Percentiles rank a stretch among this genome's conserved stretches.
Evolutionary conservation across 2,329 filamentous ascomycete species (phyloP).

Genomic region (Ophiostoma piceae): DNA sequence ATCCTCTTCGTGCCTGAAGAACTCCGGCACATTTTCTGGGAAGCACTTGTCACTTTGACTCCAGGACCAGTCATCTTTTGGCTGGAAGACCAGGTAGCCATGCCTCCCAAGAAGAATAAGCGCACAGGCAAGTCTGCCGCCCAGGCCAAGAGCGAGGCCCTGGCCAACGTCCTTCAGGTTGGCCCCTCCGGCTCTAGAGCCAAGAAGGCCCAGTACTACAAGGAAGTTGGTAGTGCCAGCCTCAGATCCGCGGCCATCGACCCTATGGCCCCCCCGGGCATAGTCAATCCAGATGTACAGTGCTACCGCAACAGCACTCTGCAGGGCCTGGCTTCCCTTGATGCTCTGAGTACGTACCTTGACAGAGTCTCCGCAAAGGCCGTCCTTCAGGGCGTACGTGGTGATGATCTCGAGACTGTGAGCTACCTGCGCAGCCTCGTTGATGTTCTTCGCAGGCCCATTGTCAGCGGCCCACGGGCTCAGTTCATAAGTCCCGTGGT

Average conservation of each 20-base stretch:
- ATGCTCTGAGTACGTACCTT: conserved; percentile 63
- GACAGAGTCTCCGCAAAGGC: conserved; percentile 23
- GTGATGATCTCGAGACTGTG: conserved; percentile 38
- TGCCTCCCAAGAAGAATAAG: conserved; percentile 29
- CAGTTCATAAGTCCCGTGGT: conserved; percentile 76
- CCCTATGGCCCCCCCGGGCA: conserved; percentile 53
- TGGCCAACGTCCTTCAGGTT: conserved; percentile 21
- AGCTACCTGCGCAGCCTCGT: conserved; percentile 60
- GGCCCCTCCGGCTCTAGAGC: conserved; percentile 35
- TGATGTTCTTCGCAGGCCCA: conserved; percentile 60
- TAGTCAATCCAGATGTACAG: conserved; percentile 91
- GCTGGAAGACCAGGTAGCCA: conserved; percentile 29
- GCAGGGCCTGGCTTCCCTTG: conserved; percentile 73
- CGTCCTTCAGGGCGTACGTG: conserved; percentile 35
- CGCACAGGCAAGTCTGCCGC: not conserved
- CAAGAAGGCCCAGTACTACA: not conserved
- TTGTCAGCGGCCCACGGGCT: conserved; percentile 44
- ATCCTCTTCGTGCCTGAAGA: conserved; percentile 40
- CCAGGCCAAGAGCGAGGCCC: conserved; percentile 3
- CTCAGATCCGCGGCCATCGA: not conserved
- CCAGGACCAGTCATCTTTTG: conserved; percentile 50
- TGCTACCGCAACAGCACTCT: conserved; percentile 98
- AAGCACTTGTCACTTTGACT: conserved; percentile 51
- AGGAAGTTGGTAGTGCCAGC: no score
- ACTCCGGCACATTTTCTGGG: conserved; percentile 44